These are phyloP conservation scores for Leccinum subgranulosum DNA, from an alignment of 768 basidiomycete species.

Conservation along the genomic window DNA sequence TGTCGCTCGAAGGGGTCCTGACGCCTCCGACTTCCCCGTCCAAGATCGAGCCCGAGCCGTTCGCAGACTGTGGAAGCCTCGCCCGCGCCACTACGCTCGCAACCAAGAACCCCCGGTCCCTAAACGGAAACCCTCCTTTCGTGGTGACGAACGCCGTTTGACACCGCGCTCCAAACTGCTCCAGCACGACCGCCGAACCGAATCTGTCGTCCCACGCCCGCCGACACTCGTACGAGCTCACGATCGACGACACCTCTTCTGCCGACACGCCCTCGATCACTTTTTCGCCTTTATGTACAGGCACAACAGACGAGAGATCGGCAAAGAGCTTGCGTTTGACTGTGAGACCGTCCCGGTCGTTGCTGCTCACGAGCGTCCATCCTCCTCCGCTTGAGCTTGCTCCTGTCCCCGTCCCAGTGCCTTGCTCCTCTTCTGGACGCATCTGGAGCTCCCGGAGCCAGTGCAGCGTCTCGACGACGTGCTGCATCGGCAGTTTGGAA, in stretches of 20 bases:
- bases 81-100: conserved; percentile 73
- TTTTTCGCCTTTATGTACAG: conserved; percentile 84
- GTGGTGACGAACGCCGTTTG: conserved; percentile 69
- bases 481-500: conserved; percentile 70
- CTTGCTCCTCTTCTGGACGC: conserved; percentile 37
- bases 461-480: conserved; percentile 76
- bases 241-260: conserved; percentile 78
- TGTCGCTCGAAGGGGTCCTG: conserved; percentile 17
- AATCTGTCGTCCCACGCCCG: conserved; percentile 87
- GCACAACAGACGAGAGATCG: conserved; percentile 75
- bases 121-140: conserved; percentile 85
- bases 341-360: conserved; percentile 65
- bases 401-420: background rate
- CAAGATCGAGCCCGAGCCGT: conserved; percentile 24
- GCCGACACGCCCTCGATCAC: conserved; percentile 93
- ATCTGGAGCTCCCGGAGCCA: conserved; percentile 75
- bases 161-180: conserved; percentile 74
- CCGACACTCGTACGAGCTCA: conserved; percentile 67
- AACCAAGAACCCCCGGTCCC: conserved; percentile 82
- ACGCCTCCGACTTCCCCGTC: conserved; percentile 39
- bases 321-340: conserved; percentile 74
- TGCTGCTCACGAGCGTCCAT: conserved; percentile 63
- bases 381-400: conserved; percentile 39
- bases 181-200: conserved; percentile 63
- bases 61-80: conserved; percentile 32